Evolutionary conservation across 176 grass and related monocot genomes (phyloP).

Genomic region (Musa troglodytarum): DNA sequence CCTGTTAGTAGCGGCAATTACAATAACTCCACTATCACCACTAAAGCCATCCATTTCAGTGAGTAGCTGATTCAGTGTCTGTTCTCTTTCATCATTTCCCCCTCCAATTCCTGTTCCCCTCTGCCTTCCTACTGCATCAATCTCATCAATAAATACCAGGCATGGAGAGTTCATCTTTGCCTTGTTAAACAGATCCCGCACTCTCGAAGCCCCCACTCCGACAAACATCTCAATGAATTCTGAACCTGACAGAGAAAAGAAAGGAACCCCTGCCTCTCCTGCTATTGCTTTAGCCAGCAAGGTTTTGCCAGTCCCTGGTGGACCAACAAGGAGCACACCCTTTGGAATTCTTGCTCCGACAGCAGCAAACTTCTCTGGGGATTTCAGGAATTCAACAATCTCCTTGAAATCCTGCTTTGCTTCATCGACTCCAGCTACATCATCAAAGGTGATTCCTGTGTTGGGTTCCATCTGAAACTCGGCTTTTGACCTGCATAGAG

Average conservation of each 20-base stretch:
- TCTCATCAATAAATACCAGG: slow-evolving; percentile 77
- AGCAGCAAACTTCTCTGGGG: slow-evolving; percentile 53
- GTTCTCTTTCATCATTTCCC: slow-evolving; percentile 70
- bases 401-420: slow-evolving; percentile 85
- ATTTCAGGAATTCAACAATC: slow-evolving; percentile 70
- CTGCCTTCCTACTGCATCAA: slow-evolving; percentile 63
- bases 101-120: slow-evolving; percentile 61
- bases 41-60: slow-evolving; percentile 77
- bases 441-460: slow-evolving; percentile 75
- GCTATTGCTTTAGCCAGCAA: slow-evolving; percentile 71
- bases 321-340: slow-evolving; percentile 58
- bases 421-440: slow-evolving; percentile 72
- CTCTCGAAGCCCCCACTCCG: slow-evolving; percentile 67
- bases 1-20: slow-evolving; percentile 65
- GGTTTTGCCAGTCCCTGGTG: slow-evolving; percentile 64
- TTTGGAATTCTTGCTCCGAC: slow-evolving; percentile 58
- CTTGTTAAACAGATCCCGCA: slow-evolving; percentile 60
- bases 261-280: slow-evolving; percentile 73
- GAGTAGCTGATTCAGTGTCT: slow-evolving; percentile 74
- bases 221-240: slow-evolving; percentile 92
- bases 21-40: slow-evolving; percentile 57
- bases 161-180: slow-evolving; percentile 58
- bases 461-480: slow-evolving; percentile 90
- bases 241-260: slow-evolving; percentile 76
- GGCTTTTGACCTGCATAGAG: slow-evolving; percentile 41